Evolutionary conservation across 164 flowering plant genomes (phyloP), one percentile per base, ranked within the genome.

Genomic region (Chimonanthus praecox): DNA sequence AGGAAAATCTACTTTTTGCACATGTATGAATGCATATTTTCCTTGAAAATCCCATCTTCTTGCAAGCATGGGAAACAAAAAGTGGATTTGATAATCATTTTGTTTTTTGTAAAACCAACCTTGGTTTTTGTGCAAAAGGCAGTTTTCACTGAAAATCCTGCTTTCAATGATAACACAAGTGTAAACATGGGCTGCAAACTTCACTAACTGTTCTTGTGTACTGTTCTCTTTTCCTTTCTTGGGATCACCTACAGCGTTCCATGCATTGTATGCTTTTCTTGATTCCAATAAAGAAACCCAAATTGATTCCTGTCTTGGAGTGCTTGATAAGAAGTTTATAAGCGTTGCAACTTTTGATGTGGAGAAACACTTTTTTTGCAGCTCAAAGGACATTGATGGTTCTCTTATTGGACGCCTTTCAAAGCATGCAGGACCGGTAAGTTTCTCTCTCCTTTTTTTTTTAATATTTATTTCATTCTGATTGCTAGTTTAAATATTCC

Each of bases 361-460:
- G 60, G 65, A 15, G 43, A 45, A 54, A 66, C 9, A 66, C 47
- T 66, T 44, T 8, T 58, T 70, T 67, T 72, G 71, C 85, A 90
- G 94, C 75, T 78, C 80, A 8, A 87, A 82, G 63, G 72, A 80
- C 46, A 72, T 70, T 82, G 92, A 86, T 75, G 81, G 71, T 79
- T 84, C 97, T 71, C 75, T 85, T 68, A 85, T 92, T 78, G 85
- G 77, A 47, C 87, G 86, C 73, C 92, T 92, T 71, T 79, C 85
- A 65, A 84, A 80, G 79, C 99, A 93, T 80, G 87, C 83, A 76
- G 99, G 99, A 71, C 89, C 96, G 63, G 99, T 95, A 83, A 88
- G 98, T 86, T 63, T 67, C 7, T 44, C 33, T 33, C 33, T 33
- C 33, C 33, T 33, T 33, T 15, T 63, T 54, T 16, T 45, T 66